Percentiles rank a stretch among this genome's conserved stretches.
Conservation (phyloP, 768 basidiomycete species). For the Gymnopilus junonius region DNA sequence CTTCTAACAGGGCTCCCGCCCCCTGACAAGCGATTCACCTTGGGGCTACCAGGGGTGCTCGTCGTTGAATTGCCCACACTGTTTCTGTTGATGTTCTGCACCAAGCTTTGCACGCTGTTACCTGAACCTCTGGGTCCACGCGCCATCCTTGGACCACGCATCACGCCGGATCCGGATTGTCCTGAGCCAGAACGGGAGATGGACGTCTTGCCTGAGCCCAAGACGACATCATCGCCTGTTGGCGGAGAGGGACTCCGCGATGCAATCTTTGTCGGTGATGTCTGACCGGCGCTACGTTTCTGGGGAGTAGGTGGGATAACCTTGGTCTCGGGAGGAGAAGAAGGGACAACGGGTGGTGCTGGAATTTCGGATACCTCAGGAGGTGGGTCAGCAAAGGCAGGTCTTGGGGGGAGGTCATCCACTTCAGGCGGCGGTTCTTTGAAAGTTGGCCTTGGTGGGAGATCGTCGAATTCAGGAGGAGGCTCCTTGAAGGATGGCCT, state of each 20-base stretch:
- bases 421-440: slow-evolving; percentile 67
- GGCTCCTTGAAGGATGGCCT: slow-evolving; percentile 50
- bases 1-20: slow-evolving; percentile 43
- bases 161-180: slow-evolving; percentile 28
- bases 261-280: slow-evolving; percentile 36
- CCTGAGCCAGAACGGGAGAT: slow-evolving; percentile 54
- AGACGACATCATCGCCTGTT: slow-evolving; percentile 35
- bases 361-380: slow-evolving; percentile 56
- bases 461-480: slow-evolving; percentile 52
- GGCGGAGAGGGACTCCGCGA: slow-evolving; percentile 51
- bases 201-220: slow-evolving; percentile 40
- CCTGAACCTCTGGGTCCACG: slow-evolving; percentile 55
- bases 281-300: slow-evolving; percentile 41
- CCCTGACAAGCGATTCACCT: slow-evolving; percentile 54
- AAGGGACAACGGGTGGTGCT: slow-evolving; percentile 34
- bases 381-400: slow-evolving; percentile 62
- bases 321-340: slow-evolving; percentile 43
- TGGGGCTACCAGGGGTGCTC: slow-evolving; percentile 41
- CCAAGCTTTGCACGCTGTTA: slow-evolving; percentile 55
- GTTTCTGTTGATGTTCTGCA: slow-evolving; percentile 60
- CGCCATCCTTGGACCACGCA: slow-evolving; percentile 36
- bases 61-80: slow-evolving; percentile 41
- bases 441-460: slow-evolving; percentile 51
- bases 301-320: slow-evolving; percentile 59
- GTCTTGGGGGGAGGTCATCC: slow-evolving; percentile 47